A percentile compares a stretch with the other conserved stretches of the same genome.
phyloP scores from a whole-genome alignment of 352 stramenopile species.

The Blastocystis sp. region DNA sequence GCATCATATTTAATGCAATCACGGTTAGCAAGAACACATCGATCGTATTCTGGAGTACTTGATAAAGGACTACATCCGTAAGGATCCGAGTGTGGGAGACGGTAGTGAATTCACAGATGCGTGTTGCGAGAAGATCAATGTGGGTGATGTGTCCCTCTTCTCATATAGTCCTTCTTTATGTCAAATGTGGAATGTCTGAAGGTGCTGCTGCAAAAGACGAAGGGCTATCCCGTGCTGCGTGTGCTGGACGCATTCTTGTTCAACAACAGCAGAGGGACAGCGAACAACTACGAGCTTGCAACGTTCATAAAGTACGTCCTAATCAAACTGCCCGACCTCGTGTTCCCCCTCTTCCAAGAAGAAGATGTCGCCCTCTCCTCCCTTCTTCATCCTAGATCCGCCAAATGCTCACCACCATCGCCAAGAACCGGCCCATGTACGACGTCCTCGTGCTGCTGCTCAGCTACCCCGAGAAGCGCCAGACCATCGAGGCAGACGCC shows the following conservation, averaged over 20 bases:
- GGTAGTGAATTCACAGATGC: constrained; percentile 17
- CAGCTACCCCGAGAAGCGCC: constrained; percentile 38
- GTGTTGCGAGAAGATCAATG: constrained; percentile 27
- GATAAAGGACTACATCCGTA: constrained; percentile 24
- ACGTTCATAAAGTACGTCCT: constrained; percentile 4
- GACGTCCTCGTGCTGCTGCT: constrained; percentile 26
- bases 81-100: neutral
- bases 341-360: constrained; percentile 2
- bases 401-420: neutral
- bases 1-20: neutral
- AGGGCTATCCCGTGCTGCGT: neutral
- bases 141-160: neutral
- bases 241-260: neutral
- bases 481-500: neutral
- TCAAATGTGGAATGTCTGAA: neutral
- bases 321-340: constrained; percentile 11
- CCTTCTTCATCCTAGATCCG: constrained; percentile 1
- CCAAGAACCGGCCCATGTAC: constrained; percentile 7
- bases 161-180: constrained; percentile 8
- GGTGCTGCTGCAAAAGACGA: neutral
- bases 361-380: neutral
- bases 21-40: neutral
- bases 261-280: constrained; percentile 13
- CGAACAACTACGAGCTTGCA: constrained; percentile 32
- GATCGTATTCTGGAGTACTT: constrained; percentile 18